Base-by-base conservation (phyloP, 305 asterid genomes). In the Fraxinus dipetala region DNA sequence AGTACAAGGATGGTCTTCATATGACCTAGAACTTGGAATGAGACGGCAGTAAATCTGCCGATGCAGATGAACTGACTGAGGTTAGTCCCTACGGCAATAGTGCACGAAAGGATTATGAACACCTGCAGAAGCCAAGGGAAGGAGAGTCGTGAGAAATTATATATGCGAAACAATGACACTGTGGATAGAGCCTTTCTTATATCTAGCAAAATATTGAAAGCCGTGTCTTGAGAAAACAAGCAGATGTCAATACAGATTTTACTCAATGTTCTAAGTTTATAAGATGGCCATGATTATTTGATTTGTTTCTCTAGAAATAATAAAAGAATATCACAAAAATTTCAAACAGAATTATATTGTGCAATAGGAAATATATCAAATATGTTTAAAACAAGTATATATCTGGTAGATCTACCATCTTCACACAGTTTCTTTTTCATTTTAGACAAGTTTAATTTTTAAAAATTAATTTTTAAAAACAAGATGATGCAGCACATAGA, bases 61-160 rank as follows among this genome's bases (percentile, higher is more conserved):
- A 93, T 93, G 90, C 98, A 93, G 89, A 93, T 93, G 89, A 93
- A 92, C 89, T 93, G 98, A 82, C 98, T 93, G 54, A 93, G 92
- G 76, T 93, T 93, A 30, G 97, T 93, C 28, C 98, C 98, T 56
- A 93, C 91, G 30, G 98, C 98, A 70, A 93, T 93, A 5, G 91
- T 87, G 85, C 97, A 92, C 8, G 98, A 93, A 78, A 91, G 88
- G 69, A 89, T 24, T 51, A 88, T 20, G 85, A 92, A 91, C 76
- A 83, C 90, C 98, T 93, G 90, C 86, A 83, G 72, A 70, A 78
- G 75, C 63, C 73, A 56, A 78, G 63, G 67, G 2, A 7, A 11
- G 32, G 24, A 54, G 28, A 13, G 63, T 22, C 43, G 8, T 54
- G 72, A n/a, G 35, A 54, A 70, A 56, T 70, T 32, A 9, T 40